phyloP scores from a whole-genome alignment of 129 eudicot species.

The Heracleum sosnowskyi region DNA sequence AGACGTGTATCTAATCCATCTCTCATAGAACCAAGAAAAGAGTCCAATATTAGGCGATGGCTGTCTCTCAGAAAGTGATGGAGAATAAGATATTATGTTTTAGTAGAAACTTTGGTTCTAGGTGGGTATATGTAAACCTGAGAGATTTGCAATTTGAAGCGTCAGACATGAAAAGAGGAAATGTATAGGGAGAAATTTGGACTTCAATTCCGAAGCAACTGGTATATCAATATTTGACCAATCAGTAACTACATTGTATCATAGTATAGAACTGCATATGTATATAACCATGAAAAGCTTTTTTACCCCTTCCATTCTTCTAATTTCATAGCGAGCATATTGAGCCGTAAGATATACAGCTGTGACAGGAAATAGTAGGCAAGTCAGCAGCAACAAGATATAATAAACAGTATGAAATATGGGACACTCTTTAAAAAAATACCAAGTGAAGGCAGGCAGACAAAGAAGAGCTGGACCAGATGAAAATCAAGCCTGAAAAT shows the following conservation, averaged over 20 bases:
- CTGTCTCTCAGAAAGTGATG: not conserved
- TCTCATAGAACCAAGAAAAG: not conserved
- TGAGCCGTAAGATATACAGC: conserved; percentile 91
- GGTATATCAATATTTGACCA: not conserved
- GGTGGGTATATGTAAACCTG: not conserved
- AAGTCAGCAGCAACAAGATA: conserved; percentile 7
- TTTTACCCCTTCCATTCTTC: conserved; percentile 87
- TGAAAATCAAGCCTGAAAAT: conserved; percentile 79
- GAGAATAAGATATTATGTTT: not conserved
- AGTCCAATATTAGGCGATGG: not conserved
- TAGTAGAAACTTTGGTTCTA: not conserved
- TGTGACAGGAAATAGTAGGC: conserved; percentile 25
- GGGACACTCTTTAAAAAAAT: conserved; percentile 11
- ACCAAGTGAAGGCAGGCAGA: conserved; percentile 86
- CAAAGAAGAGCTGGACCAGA: conserved; percentile 87
- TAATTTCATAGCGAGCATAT: conserved; percentile 85
- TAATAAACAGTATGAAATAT: not conserved
- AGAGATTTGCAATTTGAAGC: not conserved
- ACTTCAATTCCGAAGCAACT: not conserved
- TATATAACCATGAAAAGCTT: conserved; percentile 8
- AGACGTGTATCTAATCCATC: not conserved
- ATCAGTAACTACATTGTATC: not conserved
- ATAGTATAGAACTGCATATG: not conserved
- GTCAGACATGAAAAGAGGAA: not conserved
- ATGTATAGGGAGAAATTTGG: not conserved